Percentiles rank a stretch among this genome's conserved stretches.
Conservation (phyloP, 2,329 filamentous ascomycete species). For the Neopestalotiopsis clavispora region DNA sequence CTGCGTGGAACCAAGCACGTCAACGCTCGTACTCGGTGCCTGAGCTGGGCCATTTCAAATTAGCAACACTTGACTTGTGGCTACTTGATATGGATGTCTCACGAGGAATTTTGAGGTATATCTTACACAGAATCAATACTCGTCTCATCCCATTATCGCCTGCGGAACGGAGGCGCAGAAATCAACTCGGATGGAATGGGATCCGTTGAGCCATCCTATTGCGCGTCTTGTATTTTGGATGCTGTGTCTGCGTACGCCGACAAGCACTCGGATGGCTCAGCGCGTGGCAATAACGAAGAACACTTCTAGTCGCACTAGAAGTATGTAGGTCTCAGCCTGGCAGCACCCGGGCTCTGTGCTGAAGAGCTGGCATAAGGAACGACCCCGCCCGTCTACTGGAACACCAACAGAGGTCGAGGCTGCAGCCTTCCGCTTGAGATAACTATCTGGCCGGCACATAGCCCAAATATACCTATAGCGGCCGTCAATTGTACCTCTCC, state of each 20-base stretch:
- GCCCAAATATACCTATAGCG: neutral
- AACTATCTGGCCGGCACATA: neutral
- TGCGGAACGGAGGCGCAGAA: neutral
- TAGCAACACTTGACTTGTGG: neutral
- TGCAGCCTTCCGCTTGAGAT: neutral
- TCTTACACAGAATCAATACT: neutral
- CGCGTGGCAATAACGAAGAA: neutral
- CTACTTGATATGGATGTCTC: neutral
- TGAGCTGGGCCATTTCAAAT: neutral
- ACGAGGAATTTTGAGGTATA: neutral
- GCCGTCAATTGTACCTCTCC: neutral
- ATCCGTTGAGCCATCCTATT: neutral
- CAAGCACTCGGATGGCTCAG: neutral
- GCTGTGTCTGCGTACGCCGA: neutral
- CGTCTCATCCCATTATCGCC: neutral
- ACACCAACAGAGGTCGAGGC: neutral
- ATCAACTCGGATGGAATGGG: neutral
- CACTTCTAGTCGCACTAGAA: slow-evolving; percentile 5
- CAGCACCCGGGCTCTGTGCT: neutral
- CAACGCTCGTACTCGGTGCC: neutral
- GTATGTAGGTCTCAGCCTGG: slow-evolving; percentile 8
- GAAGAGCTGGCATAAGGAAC: neutral
- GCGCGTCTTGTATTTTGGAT: neutral
- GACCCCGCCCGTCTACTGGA: neutral
- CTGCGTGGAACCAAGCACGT: neutral